Percentiles rank a stretch among this genome's conserved stretches.
These are phyloP conservation scores for Triticum dicoccoides DNA, from an alignment of 176 grass and related monocot species.

Conservation along the genomic window DNA sequence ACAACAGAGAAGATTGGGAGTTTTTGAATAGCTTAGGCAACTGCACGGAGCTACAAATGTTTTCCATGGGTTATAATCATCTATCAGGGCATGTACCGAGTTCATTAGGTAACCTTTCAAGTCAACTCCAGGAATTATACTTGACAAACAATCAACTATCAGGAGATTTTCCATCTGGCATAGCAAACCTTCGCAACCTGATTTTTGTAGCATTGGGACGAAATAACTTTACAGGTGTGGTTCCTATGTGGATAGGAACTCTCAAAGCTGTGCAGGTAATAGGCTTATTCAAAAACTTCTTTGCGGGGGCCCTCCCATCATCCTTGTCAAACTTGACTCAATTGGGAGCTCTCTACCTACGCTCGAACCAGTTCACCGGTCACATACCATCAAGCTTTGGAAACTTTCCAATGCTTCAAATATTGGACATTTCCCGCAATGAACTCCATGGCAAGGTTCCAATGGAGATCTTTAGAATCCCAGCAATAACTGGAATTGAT, in stretches of 20 bases:
- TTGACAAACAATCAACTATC: neutral
- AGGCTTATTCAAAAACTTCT: neutral
- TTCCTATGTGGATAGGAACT: neutral
- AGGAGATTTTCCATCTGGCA: neutral
- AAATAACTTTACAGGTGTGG: neutral
- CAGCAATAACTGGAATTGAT: too few relatives aligned
- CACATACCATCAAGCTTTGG: too few relatives aligned
- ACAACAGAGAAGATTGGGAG: neutral
- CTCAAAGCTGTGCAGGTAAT: neutral
- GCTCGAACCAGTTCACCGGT: too few relatives aligned
- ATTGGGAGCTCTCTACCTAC: too few relatives aligned
- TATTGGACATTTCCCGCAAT: too few relatives aligned
- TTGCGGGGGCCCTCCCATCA: neutral
- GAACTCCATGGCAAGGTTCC: too few relatives aligned
- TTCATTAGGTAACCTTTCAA: neutral
- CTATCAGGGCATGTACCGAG: neutral
- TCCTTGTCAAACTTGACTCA: neutral
- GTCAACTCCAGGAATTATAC: neutral
- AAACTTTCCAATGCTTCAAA: too few relatives aligned
- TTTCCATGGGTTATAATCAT: neutral
- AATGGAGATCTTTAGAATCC: too few relatives aligned
- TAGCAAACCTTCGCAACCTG: neutral
- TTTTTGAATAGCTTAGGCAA: slow-evolving; percentile 1
- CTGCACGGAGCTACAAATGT: neutral
- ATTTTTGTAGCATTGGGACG: neutral